phyloP scores from a whole-genome alignment of 192 early-diverging fungal species.

The Backusella sp. region DNA sequence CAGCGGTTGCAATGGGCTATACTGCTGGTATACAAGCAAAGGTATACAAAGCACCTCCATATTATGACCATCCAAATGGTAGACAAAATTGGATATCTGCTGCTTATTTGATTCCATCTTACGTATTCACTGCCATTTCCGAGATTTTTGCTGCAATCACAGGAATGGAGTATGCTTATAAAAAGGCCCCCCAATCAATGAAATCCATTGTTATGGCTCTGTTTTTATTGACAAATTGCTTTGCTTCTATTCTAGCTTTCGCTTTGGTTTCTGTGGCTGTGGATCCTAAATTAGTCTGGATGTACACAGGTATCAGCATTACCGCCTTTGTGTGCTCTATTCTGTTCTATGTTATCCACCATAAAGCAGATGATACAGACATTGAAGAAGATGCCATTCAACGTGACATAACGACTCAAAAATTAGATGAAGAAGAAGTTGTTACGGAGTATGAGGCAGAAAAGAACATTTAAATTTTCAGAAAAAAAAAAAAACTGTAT shows the following conservation, averaged over 20 bases:
- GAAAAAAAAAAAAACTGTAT: not conserved
- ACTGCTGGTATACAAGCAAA: slow-evolving; percentile 60
- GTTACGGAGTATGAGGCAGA: slow-evolving; percentile 26
- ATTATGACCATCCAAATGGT: slow-evolving; percentile 46
- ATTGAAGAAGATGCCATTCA: slow-evolving; percentile 35
- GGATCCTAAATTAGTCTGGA: slow-evolving; percentile 59
- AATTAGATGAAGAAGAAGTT: not conserved
- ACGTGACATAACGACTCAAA: slow-evolving; percentile 10
- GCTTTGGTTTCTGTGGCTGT: slow-evolving; percentile 55
- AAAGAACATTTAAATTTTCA: slow-evolving; percentile 3
- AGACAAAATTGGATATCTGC: slow-evolving; percentile 56
- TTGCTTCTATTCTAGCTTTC: slow-evolving; percentile 56
- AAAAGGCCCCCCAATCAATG: slow-evolving; percentile 59
- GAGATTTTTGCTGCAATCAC: slow-evolving; percentile 72
- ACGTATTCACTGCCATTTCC: slow-evolving; percentile 62
- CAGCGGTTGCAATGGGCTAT: slow-evolving; percentile 58
- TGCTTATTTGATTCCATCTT: slow-evolving; percentile 55
- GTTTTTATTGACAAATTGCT: slow-evolving; percentile 58
- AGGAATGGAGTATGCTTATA: slow-evolving; percentile 69
- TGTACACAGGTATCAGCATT: slow-evolving; percentile 57
- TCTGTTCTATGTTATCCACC: slow-evolving; percentile 53
- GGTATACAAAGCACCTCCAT: slow-evolving; percentile 61
- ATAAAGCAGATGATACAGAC: slow-evolving; percentile 50
- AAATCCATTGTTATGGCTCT: slow-evolving; percentile 71
- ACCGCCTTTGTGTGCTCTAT: slow-evolving; percentile 29